These are phyloP conservation scores for Euryodendron excelsum DNA, from an alignment of 148 eudicot genomes.

Conservation along the genomic window DNA sequence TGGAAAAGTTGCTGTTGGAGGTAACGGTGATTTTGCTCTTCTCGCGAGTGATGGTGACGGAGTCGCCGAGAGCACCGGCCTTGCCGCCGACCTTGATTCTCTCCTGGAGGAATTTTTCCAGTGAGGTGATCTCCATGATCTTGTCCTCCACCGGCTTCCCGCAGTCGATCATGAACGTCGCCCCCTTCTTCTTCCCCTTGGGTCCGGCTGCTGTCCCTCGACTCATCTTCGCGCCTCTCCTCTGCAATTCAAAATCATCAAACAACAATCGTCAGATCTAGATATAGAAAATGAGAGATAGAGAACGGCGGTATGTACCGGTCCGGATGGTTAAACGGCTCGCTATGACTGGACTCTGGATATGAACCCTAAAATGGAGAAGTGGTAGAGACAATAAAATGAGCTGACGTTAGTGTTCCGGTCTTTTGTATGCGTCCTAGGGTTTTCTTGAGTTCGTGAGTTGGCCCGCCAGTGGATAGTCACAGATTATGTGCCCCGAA, in stretches of 20 bases:
- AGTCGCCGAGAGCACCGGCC: conserved; percentile 47
- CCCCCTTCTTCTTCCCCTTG: conserved; percentile 51
- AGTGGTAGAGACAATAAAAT: neutral
- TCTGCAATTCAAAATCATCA: neutral
- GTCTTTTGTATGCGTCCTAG: neutral
- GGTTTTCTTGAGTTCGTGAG: neutral
- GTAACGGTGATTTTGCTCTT: conserved; percentile 49
- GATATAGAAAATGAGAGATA: neutral
- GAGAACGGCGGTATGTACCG: neutral
- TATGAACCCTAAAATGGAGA: neutral
- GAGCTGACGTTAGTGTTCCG: neutral
- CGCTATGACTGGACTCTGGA: neutral
- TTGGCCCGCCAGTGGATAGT: neutral
- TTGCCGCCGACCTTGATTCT: conserved; percentile 51
- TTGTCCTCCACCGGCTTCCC: conserved; percentile 51
- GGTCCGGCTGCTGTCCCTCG: conserved; percentile 31
- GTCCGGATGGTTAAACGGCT: neutral
- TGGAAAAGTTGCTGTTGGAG: conserved; percentile 37
- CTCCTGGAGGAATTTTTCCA: conserved; percentile 49
- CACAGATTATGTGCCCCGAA: too few relatives aligned
- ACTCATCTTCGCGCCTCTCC: conserved; percentile 32
- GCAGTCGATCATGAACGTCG: conserved; percentile 42
- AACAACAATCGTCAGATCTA: conserved; percentile 7
- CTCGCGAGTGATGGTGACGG: conserved; percentile 40
- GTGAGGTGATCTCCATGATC: conserved; percentile 49